Base-by-base conservation (phyloP, 805 yeast species). In the Zygoascus ofunaensis region DNA sequence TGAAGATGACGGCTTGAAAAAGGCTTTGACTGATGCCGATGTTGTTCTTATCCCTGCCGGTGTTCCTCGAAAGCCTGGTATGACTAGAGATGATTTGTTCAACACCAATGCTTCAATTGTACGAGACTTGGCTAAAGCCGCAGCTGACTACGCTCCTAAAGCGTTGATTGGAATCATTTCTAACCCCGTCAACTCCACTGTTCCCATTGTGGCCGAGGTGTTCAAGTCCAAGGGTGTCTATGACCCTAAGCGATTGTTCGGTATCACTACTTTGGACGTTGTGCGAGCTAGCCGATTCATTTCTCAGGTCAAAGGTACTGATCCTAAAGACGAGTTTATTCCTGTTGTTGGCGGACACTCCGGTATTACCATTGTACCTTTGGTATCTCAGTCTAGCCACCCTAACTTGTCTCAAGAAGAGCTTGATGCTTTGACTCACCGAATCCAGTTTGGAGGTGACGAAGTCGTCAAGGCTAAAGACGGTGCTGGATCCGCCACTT, bases 51-150 rank as follows among this genome's bases (percentile, higher is more conserved):
- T 89, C 68, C 96, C 97, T 63, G 97, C 97, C 46, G 97, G 97
- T 74, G 94, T 89, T 47, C 97, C 94, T 73, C 85, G 94, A 79
- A 89, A 87, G 74, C 97, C 97, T 56, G 97, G 97, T 68, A 89
- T 89, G 97, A 86, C 96, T 62, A 84, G 97, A 75, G 97, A 89
- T 66, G 97, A 89, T 65, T 74, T 89, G 60, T 89, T 89, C 81
- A 82, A 85, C 74, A 89, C 94, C 73, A 89, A 89, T 63, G 97
- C 97, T 43, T 82, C 94, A 42, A 89, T 89, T 66, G 96, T 89
- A 52, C 80, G 92, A 65, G 95, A 85, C 68, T 76, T 89, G 66
- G 95, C 95, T 63, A 73, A 80, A 68, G 83, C 87, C 44, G 77
- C 77, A 57, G 95, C 94, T 50, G 85, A 82, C 54, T 63, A 73